Percentiles rank a stretch among this genome's conserved stretches.
phyloP scores from a whole-genome alignment of 1,284 basidiomycete species.

The Tilletia caries region DNA sequence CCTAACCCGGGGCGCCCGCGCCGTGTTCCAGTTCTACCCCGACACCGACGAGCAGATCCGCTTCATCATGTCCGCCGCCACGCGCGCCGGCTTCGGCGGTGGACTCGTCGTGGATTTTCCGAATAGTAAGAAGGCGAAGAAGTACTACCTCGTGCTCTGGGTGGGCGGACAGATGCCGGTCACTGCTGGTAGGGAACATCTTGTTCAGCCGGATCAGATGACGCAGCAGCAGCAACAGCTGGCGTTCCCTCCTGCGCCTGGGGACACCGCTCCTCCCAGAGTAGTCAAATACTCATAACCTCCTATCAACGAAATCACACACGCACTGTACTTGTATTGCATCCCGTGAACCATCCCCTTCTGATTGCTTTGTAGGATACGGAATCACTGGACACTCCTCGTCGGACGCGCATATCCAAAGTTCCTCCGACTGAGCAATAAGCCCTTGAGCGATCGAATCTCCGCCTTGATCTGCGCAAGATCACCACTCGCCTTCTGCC shows the following conservation, averaged over 20 bases:
- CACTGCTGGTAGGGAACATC: slow-evolving; percentile 7
- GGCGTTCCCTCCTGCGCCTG: slow-evolving; percentile 2
- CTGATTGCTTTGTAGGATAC: not conserved
- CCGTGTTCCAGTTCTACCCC: slow-evolving; percentile 65
- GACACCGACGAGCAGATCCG: slow-evolving; percentile 51
- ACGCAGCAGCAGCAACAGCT: not conserved
- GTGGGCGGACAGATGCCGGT: slow-evolving; percentile 50
- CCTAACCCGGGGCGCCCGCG: slow-evolving; percentile 84
- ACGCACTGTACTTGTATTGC: not conserved
- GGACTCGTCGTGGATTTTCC: slow-evolving; percentile 82
- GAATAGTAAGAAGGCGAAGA: slow-evolving; percentile 53
- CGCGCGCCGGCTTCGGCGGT: slow-evolving; percentile 92
- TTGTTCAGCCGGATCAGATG: not conserved
- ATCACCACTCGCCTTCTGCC: not conserved
- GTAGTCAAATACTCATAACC: slow-evolving; percentile 8
- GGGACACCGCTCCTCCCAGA: slow-evolving; percentile 2
- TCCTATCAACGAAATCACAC: not conserved
- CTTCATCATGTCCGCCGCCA: slow-evolving; percentile 87
- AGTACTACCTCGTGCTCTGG: slow-evolving; percentile 54
- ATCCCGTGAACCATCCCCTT: too few species aligned
- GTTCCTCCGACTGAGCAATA: slow-evolving; percentile 9
- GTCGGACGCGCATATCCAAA: slow-evolving; percentile 9
- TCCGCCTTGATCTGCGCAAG: slow-evolving; percentile 13
- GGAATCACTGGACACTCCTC: not conserved
- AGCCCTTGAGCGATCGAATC: slow-evolving; percentile 6